Evolutionary conservation across 176 grass and related monocot species (phyloP).

Genomic region (Aegilops bicornis): DNA sequence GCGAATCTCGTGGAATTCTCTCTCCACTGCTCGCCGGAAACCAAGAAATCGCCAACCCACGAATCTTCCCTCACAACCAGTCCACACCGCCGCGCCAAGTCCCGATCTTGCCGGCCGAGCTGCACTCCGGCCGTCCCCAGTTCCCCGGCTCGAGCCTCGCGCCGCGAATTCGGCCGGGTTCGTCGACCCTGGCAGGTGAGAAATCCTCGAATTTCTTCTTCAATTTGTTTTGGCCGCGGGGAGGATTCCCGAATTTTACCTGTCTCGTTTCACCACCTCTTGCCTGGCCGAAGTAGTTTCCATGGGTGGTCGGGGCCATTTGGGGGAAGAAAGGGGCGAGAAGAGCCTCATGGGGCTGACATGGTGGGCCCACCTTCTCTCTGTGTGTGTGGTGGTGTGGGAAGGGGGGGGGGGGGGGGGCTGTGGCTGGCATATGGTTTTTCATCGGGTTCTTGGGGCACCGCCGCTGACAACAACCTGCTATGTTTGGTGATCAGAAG

Average conservation of each 20-base stretch:
- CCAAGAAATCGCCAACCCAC: slow-evolving; percentile 17
- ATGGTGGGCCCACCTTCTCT: background rate
- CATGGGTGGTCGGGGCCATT: background rate
- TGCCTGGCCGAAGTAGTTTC: background rate
- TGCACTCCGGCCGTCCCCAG: background rate
- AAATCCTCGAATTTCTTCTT: background rate
- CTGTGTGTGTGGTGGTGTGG: no score
- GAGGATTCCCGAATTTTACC: background rate
- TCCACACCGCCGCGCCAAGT: background rate
- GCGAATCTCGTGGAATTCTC: slow-evolving; percentile 34
- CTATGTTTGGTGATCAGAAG: background rate
- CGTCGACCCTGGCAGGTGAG: background rate
- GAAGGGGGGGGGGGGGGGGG: no score
- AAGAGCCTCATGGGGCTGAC: background rate
- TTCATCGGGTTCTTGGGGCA: background rate
- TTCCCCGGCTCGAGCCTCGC: background rate
- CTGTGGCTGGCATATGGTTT: background rate
- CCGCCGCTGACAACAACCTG: background rate
- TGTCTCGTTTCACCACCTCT: background rate
- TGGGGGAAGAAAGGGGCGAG: background rate
- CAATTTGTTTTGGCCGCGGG: background rate
- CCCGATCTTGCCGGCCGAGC: slow-evolving; percentile 18
- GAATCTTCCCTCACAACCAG: background rate
- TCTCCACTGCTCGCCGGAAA: background rate
- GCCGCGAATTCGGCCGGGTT: background rate